Evolutionary conservation across 768 basidiomycete genomes (phyloP).

Genomic region (Harrya chromipes): DNA sequence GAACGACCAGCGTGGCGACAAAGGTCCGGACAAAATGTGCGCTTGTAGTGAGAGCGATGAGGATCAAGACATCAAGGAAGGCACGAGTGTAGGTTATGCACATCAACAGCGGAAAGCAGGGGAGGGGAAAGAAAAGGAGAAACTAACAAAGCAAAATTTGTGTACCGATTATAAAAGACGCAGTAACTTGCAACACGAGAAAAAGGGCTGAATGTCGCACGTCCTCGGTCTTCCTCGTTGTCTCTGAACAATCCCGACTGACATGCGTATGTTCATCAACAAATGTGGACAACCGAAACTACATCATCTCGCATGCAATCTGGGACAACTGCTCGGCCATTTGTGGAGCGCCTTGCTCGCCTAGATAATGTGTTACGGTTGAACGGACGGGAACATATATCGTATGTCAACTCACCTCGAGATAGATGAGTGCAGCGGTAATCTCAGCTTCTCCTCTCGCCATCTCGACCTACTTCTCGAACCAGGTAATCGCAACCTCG

Average conservation of each 20-base stretch:
- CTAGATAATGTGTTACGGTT: slow-evolving; percentile 34
- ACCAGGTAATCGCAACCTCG: slow-evolving; percentile 81
- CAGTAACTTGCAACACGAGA: slow-evolving; percentile 6
- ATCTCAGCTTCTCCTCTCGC: slow-evolving; percentile 92
- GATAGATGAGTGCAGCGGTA: slow-evolving; percentile 69
- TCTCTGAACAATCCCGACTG: slow-evolving; percentile 10
- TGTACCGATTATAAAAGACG: slow-evolving; percentile 6
- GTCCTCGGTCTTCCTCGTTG: slow-evolving; percentile 6
- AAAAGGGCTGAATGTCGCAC: not conserved
- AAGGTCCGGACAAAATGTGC: not conserved
- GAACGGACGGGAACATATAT: not conserved
- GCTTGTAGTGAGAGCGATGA: not conserved
- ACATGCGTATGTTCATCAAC: slow-evolving; percentile 8
- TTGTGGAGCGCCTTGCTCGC: slow-evolving; percentile 79
- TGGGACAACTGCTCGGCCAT: slow-evolving; percentile 68
- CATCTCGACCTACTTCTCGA: slow-evolving; percentile 77
- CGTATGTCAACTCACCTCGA: slow-evolving; percentile 53
- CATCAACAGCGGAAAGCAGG: not conserved
- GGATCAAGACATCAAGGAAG: too few species aligned
- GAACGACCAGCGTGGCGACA: not conserved
- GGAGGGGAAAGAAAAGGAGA: not conserved
- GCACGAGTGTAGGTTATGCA: not conserved
- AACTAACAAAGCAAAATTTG: too few species aligned
- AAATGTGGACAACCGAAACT: slow-evolving; percentile 4
- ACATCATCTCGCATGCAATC: slow-evolving; percentile 42